Evolutionary conservation across 768 basidiomycete genomes (phyloP).

Genomic region (Cytidiella melzeri): DNA sequence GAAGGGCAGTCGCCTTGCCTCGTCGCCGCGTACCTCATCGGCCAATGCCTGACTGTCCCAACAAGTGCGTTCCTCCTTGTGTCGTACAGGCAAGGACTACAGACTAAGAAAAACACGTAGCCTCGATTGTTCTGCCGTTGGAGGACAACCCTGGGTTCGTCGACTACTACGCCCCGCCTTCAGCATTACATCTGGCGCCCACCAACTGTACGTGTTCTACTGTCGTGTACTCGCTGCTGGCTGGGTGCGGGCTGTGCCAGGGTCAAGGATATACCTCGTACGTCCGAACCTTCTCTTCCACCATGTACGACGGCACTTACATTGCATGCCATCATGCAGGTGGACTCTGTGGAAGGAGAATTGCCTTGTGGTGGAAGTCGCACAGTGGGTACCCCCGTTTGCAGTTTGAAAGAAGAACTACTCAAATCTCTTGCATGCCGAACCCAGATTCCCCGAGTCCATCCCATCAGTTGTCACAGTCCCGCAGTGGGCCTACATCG

Average conservation of each 20-base stretch:
- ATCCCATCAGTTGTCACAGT: conserved; percentile 44
- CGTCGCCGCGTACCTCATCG: conserved; percentile 10
- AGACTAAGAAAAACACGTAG: no score
- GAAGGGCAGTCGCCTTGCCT: conserved; percentile 10
- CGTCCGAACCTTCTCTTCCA: conserved; percentile 5
- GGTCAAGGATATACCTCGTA: conserved; percentile 33
- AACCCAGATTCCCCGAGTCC: conserved; percentile 39
- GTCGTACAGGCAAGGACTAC: no score
- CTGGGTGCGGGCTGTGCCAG: conserved; percentile 56
- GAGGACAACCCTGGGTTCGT: conserved; percentile 16
- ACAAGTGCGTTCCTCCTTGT: conserved; percentile 2
- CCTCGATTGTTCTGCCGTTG: conserved; percentile 4
- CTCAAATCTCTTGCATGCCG: background rate
- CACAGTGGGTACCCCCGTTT: background rate
- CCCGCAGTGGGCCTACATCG: conserved; percentile 59
- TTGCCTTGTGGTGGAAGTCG: conserved; percentile 33
- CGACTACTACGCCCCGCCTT: conserved; percentile 33
- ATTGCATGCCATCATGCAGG: conserved; percentile 22
- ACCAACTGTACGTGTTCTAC: conserved; percentile 48
- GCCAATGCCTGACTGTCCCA: conserved; percentile 8
- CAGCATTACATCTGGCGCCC: conserved; percentile 13
- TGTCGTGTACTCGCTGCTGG: conserved; percentile 48
- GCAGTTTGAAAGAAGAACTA: background rate
- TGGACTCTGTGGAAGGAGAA: conserved; percentile 47
- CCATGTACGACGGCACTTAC: background rate